Percentiles rank a stretch among this genome's conserved stretches.
Conservation (phyloP, 257 asterid genomes). For the Ophiorrhiza pumila region DNA sequence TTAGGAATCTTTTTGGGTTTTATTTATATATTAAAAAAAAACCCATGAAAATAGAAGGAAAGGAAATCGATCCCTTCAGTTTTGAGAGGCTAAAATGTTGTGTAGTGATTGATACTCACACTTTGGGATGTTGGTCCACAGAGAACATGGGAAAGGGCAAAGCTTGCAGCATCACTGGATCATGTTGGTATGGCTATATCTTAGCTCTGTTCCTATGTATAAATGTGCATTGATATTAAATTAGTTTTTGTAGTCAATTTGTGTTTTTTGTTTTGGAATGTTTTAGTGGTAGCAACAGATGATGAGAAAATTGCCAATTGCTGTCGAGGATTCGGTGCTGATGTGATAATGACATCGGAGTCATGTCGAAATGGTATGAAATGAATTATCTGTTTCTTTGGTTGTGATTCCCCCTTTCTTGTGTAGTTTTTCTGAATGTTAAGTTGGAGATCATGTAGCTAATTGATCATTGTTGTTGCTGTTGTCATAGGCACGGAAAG, state of each 20-base stretch:
- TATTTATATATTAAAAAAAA: no score
- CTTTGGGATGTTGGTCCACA: constrained; percentile 26
- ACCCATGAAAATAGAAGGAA: background rate
- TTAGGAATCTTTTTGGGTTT: background rate
- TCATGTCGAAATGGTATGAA: constrained; percentile 77
- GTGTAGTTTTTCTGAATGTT: background rate
- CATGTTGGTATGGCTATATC: constrained; percentile 51
- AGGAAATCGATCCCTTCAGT: no score
- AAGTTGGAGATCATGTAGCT: background rate
- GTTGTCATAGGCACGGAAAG: constrained; percentile 88
- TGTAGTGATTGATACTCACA: constrained; percentile 16
- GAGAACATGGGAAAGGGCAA: constrained; percentile 97
- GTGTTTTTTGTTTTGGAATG: constrained; percentile 17
- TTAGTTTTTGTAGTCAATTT: constrained; percentile 8
- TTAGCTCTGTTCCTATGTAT: background rate
- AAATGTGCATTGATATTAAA: no score
- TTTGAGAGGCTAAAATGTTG: constrained; percentile 2
- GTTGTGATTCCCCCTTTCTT: background rate
- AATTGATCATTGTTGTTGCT: constrained; percentile 12
- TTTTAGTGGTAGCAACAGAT: constrained; percentile 94
- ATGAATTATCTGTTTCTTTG: background rate
- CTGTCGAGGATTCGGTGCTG: constrained; percentile 89
- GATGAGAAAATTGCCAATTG: constrained; percentile 87
- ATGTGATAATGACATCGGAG: constrained; percentile 84
- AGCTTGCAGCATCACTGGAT: constrained; percentile 67